These are phyloP conservation scores for Fusarium anguioides DNA, from an alignment of 2,329 filamentous ascomycete species.

Conservation along the genomic window DNA sequence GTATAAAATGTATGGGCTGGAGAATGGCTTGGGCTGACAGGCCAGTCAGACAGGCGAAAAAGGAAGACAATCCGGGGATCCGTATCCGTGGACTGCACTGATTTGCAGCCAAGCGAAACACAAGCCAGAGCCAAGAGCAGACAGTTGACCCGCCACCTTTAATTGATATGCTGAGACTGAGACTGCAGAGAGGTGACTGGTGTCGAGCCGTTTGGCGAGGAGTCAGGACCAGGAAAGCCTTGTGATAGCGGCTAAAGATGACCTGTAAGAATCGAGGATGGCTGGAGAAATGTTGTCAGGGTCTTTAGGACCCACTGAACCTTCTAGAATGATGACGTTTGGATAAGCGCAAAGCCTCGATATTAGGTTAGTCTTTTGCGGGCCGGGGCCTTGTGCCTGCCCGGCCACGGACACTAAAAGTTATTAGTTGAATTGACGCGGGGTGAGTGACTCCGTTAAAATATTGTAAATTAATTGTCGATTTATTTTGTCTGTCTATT, in stretches of 20 bases:
- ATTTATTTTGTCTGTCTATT: constrained; percentile 1
- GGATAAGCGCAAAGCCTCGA: constrained; percentile 52
- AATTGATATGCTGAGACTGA: neutral
- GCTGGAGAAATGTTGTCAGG: constrained; percentile 23
- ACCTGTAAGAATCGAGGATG: constrained; percentile 24
- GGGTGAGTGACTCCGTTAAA: neutral
- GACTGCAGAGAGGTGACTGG: constrained; percentile 2
- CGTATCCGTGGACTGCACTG: constrained; percentile 28
- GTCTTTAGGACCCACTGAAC: constrained; percentile 55
- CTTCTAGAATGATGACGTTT: constrained; percentile 55
- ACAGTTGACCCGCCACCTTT: constrained; percentile 23
- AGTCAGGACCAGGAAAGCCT: constrained; percentile 9
- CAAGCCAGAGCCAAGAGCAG: constrained; percentile 9
- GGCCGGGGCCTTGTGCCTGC: constrained; percentile 25
- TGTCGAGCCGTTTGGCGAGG: constrained; percentile 16
- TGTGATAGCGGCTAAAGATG: constrained; percentile 19
- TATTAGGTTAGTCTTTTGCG: constrained; percentile 37
- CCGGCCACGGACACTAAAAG: constrained; percentile 39
- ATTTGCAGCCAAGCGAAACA: constrained; percentile 42
- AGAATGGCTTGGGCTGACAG: constrained; percentile 16
- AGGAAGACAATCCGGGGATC: constrained; percentile 23
- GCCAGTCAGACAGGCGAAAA: too few relatives aligned
- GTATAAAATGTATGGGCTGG: constrained; percentile 3
- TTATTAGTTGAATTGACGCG: constrained; percentile 33
- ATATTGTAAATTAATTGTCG: constrained; percentile 7